Base-by-base conservation (phyloP, 352 stramenopile species). In the Pythium dissimile region DNA sequence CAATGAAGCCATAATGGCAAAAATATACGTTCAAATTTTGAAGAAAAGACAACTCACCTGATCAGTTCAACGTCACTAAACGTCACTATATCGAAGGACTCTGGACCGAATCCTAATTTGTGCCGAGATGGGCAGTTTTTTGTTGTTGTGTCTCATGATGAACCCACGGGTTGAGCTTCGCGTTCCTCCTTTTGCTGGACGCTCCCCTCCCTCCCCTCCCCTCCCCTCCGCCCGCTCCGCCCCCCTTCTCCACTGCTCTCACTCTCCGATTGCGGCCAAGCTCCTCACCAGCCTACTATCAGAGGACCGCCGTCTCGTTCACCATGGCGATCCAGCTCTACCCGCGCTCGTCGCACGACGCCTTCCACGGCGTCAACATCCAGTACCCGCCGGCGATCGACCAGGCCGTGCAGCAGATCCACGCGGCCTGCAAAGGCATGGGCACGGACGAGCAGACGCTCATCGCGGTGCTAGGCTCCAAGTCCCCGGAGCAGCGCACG, bases 401-500 rank as follows among this genome's bases (percentile, higher is more conserved):
- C 37, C 66, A 86, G 56, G 71, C 67, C 24, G 75, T 84, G 32
- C 64, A 86, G 55, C 75, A 92, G 64, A 92, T 92, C 58, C 49
- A 87, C 45, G 66, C 52, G 13, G 82, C 82, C n/a, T 84, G 67
- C 63, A 80, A 84, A 49, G 82, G 82, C 38, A 30, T 86, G 18
- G 82, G 82, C 68, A 92, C 82, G 49, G 80, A 92, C 60, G 82
- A 92, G 67, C 42, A 87, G 62, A 77, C 73, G 49, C 69, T 92
- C 49, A 88, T 85, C 66, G 42, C 67, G 5, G 74, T 88, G 50
- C 67, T 92, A 20, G 80, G 82, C 46, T 73, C 67, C 60, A 84
- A 84, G 62, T 89, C 82, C 20, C 77, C 80, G 35, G 72, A 88
- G 59, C 71, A 62, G 54, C 82, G 82, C 52, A 78, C 80, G 56